Evolutionary conservation across 1,139 yeast species (phyloP).

Genomic region (Pichia sp.): DNA sequence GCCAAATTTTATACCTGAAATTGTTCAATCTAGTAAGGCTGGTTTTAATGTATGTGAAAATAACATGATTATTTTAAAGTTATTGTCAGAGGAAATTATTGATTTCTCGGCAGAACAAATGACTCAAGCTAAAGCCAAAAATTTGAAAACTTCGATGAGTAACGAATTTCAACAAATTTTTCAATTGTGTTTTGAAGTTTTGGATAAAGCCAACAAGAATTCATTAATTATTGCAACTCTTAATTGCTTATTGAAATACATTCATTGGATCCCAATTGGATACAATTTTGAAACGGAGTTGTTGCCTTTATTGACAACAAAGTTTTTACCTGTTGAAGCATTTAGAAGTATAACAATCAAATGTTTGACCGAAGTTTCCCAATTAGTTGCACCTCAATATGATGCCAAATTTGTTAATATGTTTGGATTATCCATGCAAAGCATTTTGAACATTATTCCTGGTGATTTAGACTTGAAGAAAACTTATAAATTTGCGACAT

Average conservation of each 20-base stretch:
- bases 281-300: constrained; percentile 85
- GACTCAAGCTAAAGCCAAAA: constrained; percentile 90
- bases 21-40: constrained; percentile 75
- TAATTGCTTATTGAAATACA: constrained; percentile 72
- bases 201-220: constrained; percentile 80
- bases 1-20: constrained; percentile 95
- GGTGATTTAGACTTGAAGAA: constrained; percentile 62
- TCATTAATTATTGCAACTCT: constrained; percentile 80
- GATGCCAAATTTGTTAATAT: constrained; percentile 61
- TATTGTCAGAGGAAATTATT: constrained; percentile 91
- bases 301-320: constrained; percentile 60
- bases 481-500: constrained; percentile 66
- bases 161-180: constrained; percentile 91
- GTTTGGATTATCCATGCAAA: constrained; percentile 70
- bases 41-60: constrained; percentile 94
- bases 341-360: constrained; percentile 81
- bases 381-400: constrained; percentile 52
- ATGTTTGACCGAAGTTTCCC: constrained; percentile 86
- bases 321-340: constrained; percentile 70
- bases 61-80: constrained; percentile 85
- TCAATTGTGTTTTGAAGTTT: constrained; percentile 84
- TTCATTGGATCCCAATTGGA: constrained; percentile 91
- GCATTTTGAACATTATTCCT: constrained; percentile 66
- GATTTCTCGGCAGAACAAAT: constrained; percentile 91
- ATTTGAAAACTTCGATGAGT: constrained; percentile 74